Percentiles rank a stretch among this genome's conserved stretches.
Conservation (phyloP, 345 rosid species). For the Populus simonii region DNA sequence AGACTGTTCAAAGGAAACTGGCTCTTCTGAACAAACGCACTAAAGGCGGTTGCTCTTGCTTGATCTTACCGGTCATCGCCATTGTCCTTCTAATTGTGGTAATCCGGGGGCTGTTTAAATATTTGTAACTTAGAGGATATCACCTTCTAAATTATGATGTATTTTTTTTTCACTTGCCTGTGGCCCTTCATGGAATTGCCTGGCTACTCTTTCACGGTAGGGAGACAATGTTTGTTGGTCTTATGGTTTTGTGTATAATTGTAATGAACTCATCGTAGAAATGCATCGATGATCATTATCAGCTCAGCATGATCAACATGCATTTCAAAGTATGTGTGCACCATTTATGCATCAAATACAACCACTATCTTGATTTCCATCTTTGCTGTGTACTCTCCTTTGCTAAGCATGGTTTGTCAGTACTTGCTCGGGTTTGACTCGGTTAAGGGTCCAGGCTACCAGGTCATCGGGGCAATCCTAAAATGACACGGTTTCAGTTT, state of each 20-base stretch:
- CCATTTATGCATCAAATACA: not conserved
- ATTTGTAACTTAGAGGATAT: constrained; percentile 39
- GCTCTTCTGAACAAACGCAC: constrained; percentile 88
- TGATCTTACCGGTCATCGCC: constrained; percentile 58
- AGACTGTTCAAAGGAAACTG: constrained; percentile 91
- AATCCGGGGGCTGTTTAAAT: constrained; percentile 64
- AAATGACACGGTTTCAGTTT: too few relatives aligned
- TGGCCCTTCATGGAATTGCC: not conserved
- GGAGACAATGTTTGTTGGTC: not conserved
- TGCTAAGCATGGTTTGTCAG: not conserved
- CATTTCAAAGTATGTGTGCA: not conserved
- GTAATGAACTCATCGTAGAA: too few relatives aligned
- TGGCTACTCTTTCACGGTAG: not conserved
- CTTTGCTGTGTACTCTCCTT: not conserved
- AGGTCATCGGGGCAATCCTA: too few relatives aligned
- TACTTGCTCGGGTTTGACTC: too few relatives aligned
- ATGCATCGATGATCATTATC: too few relatives aligned
- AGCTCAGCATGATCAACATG: too few relatives aligned
- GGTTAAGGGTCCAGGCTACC: too few relatives aligned
- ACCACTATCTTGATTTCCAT: not conserved
- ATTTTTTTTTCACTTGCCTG: not conserved
- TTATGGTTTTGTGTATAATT: too few relatives aligned
- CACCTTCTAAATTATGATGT: not conserved
- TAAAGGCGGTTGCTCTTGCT: constrained; percentile 84
- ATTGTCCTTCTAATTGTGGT: constrained; percentile 71